Base-by-base conservation (phyloP, 768 basidiomycete species). In the Leccinellum rugosiceps region DNA sequence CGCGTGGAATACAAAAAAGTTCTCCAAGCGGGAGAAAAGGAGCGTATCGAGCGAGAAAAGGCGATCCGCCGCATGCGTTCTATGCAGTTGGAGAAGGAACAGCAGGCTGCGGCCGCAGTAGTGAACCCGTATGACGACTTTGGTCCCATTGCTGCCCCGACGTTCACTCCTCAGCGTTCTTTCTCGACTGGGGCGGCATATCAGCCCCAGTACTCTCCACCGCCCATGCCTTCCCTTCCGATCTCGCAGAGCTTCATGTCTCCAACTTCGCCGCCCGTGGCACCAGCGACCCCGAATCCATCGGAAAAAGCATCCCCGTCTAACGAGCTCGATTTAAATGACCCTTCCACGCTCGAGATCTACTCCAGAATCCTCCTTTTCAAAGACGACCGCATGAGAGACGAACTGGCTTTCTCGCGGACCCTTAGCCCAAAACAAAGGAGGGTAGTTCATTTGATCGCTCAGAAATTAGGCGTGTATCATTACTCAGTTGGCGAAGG, bases 1-100 rank as follows among this genome's bases (percentile, higher is more conserved):
- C 90, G 97, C 44, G 96, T 98, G 55, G 97, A 99, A 75, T 98
- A 98, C 80, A 99, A 99, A 80, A 98, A 98, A 75, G 96, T 98
- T 8, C 77, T 99, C n/a, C 95, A 98, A 72, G 94, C 95, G 4
- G 95, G 96, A 50, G 97, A 99, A 76, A 99, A 99, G 76, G 97
- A 99, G 69, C 85, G 93, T 56, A 99, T 98, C 68, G 97, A 99
- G 74, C 79, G 96, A 56, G 96, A 98, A 78, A 99, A 99, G 79
- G 97, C 97, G 2, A 86, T 99, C 60, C 89, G 95, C 62, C 83
- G 97, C 59, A 99, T 99, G 95, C 87, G 92, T 63, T 94, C 92
- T 47, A 96, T 97, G 85, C 94, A 98, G 70, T 74, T 97, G 30
- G 92, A 94, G 76, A 92, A 91, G 73, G 92, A 94, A 68, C 84